Evolutionary conservation across 257 asterid species (phyloP).

Genomic region (Solanum pinnatisectum): DNA sequence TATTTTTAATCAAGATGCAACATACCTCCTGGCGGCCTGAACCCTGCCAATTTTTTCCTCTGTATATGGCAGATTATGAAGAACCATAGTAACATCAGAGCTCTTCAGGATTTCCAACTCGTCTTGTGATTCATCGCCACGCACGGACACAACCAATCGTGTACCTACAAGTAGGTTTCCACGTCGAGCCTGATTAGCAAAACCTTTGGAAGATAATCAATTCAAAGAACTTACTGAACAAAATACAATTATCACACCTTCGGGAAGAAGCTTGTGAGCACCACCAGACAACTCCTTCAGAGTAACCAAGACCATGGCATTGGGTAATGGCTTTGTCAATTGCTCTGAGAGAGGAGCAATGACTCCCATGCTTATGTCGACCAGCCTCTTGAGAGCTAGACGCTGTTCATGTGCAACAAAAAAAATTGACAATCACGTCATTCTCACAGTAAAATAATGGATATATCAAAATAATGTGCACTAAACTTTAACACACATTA

Average conservation of each 20-base stretch:
- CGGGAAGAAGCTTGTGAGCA: constrained; percentile 84
- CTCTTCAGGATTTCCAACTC: constrained; percentile 69
- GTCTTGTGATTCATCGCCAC: constrained; percentile 73
- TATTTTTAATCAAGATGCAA: constrained; percentile 2
- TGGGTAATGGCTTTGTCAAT: constrained; percentile 78
- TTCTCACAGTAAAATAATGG: not conserved
- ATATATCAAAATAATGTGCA: not conserved
- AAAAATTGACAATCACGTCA: constrained; percentile 6
- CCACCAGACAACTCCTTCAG: constrained; percentile 73
- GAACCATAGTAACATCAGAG: constrained; percentile 66
- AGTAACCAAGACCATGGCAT: constrained; percentile 71
- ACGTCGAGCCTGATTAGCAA: constrained; percentile 4
- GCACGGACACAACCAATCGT: constrained; percentile 65
- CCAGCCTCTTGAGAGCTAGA: constrained; percentile 78
- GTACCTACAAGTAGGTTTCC: constrained; percentile 41
- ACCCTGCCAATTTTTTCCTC: constrained; percentile 84
- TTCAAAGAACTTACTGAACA: not conserved
- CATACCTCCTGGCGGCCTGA: constrained; percentile 90
- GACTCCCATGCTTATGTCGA: constrained; percentile 93
- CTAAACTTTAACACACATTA: not conserved
- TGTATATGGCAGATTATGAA: constrained; percentile 65
- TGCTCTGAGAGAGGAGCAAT: constrained; percentile 90
- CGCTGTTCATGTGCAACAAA: constrained; percentile 40
- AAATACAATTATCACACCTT: constrained; percentile 35
- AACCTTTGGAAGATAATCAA: not conserved